A percentile compares a stretch with the other conserved stretches of the same genome.
phyloP scores from a whole-genome alignment of 306 rosid genomes.

The Trichosanthes truncata region DNA sequence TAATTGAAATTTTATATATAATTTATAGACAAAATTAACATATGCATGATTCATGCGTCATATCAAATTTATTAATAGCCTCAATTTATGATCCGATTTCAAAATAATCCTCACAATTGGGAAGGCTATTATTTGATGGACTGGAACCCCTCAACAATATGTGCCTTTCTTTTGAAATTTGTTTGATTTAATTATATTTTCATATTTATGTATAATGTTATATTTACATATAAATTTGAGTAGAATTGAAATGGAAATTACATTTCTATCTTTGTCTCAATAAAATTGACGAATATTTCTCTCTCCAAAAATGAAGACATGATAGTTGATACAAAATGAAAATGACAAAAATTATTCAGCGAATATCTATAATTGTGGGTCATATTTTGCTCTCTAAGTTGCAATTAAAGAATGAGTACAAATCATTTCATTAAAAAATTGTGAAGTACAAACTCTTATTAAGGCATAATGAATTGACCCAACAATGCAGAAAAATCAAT shows the following conservation, averaged over 20 bases:
- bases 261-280: neutral
- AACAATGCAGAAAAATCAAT: neutral
- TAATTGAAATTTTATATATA: neutral
- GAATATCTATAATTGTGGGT: constrained; percentile 1
- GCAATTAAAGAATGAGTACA: neutral
- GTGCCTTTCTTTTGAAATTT: neutral
- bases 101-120: too few relatives aligned
- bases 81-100: neutral
- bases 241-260: neutral
- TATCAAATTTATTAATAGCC: neutral
- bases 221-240: too few relatives aligned
- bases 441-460: neutral
- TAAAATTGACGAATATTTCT: neutral
- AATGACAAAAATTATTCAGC: neutral
- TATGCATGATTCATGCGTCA: neutral
- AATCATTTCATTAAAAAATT: neutral
- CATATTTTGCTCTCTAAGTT: neutral
- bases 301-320: neutral
- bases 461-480: neutral
- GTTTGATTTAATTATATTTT: neutral
- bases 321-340: neutral
- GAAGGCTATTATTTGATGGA: neutral
- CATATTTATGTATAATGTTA: too few relatives aligned
- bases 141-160: neutral
- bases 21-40: neutral